Percentiles rank a stretch among this genome's conserved stretches.
Evolutionary conservation across 1,139 yeast species (phyloP).

Genomic region (Yamadazyma buinensis): DNA sequence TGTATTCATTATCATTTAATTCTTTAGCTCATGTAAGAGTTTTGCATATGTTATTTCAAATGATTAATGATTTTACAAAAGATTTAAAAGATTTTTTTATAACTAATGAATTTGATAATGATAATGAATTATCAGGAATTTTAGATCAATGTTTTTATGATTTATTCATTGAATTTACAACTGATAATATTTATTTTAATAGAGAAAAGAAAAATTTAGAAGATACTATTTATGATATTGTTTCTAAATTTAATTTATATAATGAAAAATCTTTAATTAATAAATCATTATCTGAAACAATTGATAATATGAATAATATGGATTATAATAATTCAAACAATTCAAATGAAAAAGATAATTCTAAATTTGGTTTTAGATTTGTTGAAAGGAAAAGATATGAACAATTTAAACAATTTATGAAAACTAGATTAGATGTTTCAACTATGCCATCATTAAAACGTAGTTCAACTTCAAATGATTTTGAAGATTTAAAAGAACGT

Average conservation of each 20-base stretch:
- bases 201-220: conserved; percentile 71
- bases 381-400: conserved; percentile 39
- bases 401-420: conserved; percentile 41
- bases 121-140: conserved; percentile 46
- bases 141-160: conserved; percentile 74
- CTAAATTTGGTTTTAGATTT: conserved; percentile 28
- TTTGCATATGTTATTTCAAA: conserved; percentile 60
- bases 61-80: conserved; percentile 61
- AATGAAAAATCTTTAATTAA: conserved; percentile 51
- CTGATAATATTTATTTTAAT: conserved; percentile 66
- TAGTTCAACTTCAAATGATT: conserved; percentile 21
- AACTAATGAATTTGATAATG: conserved; percentile 42
- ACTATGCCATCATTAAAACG: conserved; percentile 17
- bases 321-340: conserved; percentile 15
- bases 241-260: conserved; percentile 46
- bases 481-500: conserved; percentile 19
- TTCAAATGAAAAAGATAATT: conserved; percentile 13
- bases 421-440: conserved; percentile 29
- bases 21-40: conserved; percentile 76
- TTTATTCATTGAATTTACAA: conserved; percentile 66
- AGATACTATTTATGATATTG: conserved; percentile 51
- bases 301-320: conserved; percentile 33
- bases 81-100: conserved; percentile 59
- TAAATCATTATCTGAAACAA: conserved; percentile 42
- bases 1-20: conserved; percentile 60